These are phyloP conservation scores for Xylariaceae sp. DNA, from an alignment of 2,329 filamentous ascomycete genomes.

Conservation along the genomic window DNA sequence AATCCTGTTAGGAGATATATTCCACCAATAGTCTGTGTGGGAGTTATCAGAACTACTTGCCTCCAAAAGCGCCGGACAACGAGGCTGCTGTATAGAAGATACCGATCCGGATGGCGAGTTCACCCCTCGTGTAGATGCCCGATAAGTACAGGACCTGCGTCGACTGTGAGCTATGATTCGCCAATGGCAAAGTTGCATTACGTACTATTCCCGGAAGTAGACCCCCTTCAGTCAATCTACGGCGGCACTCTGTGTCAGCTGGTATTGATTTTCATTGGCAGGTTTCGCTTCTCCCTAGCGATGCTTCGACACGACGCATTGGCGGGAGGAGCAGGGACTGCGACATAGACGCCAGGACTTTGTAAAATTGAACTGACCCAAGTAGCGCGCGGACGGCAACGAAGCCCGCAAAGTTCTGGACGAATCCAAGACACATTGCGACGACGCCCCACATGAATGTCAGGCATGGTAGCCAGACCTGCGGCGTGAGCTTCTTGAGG, in stretches of 20 bases:
- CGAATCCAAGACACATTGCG: constrained; percentile 60
- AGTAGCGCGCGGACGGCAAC: constrained; percentile 63
- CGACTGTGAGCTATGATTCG: constrained; percentile 12
- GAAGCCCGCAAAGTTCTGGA: constrained; percentile 58
- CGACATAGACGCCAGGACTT: too few species aligned
- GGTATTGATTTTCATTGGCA: neutral
- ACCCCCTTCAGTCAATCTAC: constrained; percentile 62
- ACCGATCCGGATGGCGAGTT: constrained; percentile 65
- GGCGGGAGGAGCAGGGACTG: too few species aligned
- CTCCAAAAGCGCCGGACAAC: constrained; percentile 66
- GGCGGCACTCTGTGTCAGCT: constrained; percentile 3
- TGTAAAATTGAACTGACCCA: constrained; percentile 34
- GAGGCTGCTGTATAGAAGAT: constrained; percentile 70
- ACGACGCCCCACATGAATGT: constrained; percentile 61
- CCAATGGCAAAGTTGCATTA: neutral
- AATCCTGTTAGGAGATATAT: constrained; percentile 7
- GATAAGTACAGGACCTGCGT: constrained; percentile 64
- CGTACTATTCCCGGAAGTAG: constrained; percentile 66
- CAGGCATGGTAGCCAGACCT: constrained; percentile 61
- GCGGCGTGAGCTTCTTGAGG: constrained; percentile 62
- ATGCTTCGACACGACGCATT: too few species aligned
- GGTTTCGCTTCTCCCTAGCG: too few species aligned
- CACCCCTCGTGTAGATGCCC: constrained; percentile 60
- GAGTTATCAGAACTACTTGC: constrained; percentile 30
- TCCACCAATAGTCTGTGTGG: neutral